Base-by-base conservation (phyloP, 331 rosid species). In the Acacia pycnantha region DNA sequence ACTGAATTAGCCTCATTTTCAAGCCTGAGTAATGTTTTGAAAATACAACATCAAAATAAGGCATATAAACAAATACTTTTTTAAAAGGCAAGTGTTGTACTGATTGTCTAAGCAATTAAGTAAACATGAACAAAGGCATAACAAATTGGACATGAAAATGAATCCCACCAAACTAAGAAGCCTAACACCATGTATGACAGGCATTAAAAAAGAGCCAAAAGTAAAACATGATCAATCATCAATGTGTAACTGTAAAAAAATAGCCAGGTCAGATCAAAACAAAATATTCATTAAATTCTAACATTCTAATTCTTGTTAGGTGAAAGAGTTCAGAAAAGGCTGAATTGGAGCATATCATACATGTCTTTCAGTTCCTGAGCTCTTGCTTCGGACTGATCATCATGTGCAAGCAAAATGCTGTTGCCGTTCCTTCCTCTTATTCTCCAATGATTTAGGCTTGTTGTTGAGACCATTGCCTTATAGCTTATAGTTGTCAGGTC, bases 341-440 rank as follows among this genome's bases (percentile, higher is more conserved):
- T 16, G 75, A 81, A 82, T 70, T 56, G 53, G 58, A 29, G 77
- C 70, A 67, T 53, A 78, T 77, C 97, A 67, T 91, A 96, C 99
- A 40, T 83, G 89, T 87, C 85, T 82, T 89, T 96, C 79, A 94
- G 78, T 76, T 90, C 89, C 85, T 89, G 89, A 83, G 92, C 87
- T 85, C 86, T 86, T 82, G 64, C 86, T 77, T 21, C 90, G 61
- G 98, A 92, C 58, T 82, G 91, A 76, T 56, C 88, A 89, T 94
- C 97, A 44, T 73, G 82, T 26, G 92, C 89, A 78, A 89, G 89
- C 88, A 92, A 89, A 82, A 91, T 80, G 83, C 94, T 87, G 80
- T 68, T 40, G 43, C 81, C 47, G 54, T 6, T 70, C 73, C 78
- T 90, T 96, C 82, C 99, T 92, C 89, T 94, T 93, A 83, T 85